These are phyloP conservation scores for Fusarium scirpi DNA, from an alignment of 2,329 filamentous ascomycete species.

Conservation along the genomic window DNA sequence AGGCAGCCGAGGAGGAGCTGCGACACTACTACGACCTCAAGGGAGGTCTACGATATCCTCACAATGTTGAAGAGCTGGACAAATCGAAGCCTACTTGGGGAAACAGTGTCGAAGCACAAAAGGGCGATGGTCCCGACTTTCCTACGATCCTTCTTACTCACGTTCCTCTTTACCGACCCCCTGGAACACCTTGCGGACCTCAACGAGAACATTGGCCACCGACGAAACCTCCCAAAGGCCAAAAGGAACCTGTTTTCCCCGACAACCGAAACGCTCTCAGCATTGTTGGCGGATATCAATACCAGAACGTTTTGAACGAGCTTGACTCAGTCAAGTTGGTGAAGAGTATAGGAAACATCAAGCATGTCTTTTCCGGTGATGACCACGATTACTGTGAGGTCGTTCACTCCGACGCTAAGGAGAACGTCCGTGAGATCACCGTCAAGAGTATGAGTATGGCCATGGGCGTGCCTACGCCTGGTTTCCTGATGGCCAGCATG, in stretches of 20 bases:
- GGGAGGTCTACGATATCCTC: conserved; percentile 66
- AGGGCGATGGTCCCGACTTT: conserved; percentile 68
- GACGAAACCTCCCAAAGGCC: conserved; percentile 69
- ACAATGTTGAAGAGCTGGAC: conserved; percentile 70
- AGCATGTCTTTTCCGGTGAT: conserved; percentile 92
- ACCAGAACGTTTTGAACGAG: conserved; percentile 90
- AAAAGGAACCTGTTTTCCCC: conserved; percentile 63
- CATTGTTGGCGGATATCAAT: conserved; percentile 87
- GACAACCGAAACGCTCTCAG: conserved; percentile 84
- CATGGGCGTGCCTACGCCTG: conserved; percentile 91
- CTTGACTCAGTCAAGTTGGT: conserved; percentile 81
- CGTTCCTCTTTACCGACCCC: conserved; percentile 85
- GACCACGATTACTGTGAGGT: conserved; percentile 99
- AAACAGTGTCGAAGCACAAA: conserved; percentile 52
- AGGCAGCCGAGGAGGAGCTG: conserved; percentile 76
- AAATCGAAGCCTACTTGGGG: conserved; percentile 54
- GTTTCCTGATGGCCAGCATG: conserved; percentile 87
- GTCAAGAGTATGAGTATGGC: conserved; percentile 96
- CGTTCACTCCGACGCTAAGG: conserved; percentile 77
- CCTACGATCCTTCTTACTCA: conserved; percentile 92
- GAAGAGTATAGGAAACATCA: conserved; percentile 82
- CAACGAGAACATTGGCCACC: conserved; percentile 86
- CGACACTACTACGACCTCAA: conserved; percentile 71
- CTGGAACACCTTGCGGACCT: conserved; percentile 88
- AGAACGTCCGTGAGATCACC: conserved; percentile 82